A percentile compares a stretch with the other conserved stretches of the same genome.
phyloP scores from a whole-genome alignment of 1,139 yeast genomes.

The Hyphopichia wangnamkhiaoensis region DNA sequence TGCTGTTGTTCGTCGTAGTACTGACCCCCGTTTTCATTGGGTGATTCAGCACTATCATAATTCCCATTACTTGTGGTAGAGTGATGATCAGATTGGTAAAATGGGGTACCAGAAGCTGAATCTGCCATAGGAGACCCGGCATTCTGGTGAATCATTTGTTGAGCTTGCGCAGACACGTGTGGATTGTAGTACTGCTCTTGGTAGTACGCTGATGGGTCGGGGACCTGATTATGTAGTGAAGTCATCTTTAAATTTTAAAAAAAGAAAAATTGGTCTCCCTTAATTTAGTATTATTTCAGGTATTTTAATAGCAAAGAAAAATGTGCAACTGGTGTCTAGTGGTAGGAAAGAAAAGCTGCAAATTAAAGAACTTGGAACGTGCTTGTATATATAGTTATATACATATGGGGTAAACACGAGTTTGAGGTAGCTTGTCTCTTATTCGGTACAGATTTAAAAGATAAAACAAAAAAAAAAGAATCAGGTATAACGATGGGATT shows the following conservation, averaged over 20 bases:
- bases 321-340: too few relatives aligned
- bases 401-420: too few relatives aligned
- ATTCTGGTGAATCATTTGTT: slow-evolving; percentile 4
- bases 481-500: not conserved
- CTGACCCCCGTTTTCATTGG: slow-evolving; percentile 4
- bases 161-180: slow-evolving; percentile 13
- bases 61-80: slow-evolving; percentile 4
- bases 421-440: slow-evolving; percentile 5
- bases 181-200: slow-evolving; percentile 33
- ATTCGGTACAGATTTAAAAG: slow-evolving; percentile 1
- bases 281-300: too few relatives aligned
- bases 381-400: too few relatives aligned
- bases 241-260: slow-evolving; percentile 33
- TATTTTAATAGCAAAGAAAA: too few relatives aligned
- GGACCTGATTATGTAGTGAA: slow-evolving; percentile 34
- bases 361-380: too few relatives aligned
- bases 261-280: too few relatives aligned
- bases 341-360: too few relatives aligned
- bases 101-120: slow-evolving; percentile 2
- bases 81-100: slow-evolving; percentile 5
- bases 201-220: slow-evolving; percentile 28
- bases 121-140: slow-evolving; percentile 4
- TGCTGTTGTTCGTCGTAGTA: slow-evolving; percentile 5
- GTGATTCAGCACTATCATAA: slow-evolving; percentile 8
- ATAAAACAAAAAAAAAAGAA: not conserved